Evolutionary conservation across 169 alveolate genomes (phyloP), one percentile per base, ranked within the genome.

Genomic region (Plasmodium inui): DNA sequence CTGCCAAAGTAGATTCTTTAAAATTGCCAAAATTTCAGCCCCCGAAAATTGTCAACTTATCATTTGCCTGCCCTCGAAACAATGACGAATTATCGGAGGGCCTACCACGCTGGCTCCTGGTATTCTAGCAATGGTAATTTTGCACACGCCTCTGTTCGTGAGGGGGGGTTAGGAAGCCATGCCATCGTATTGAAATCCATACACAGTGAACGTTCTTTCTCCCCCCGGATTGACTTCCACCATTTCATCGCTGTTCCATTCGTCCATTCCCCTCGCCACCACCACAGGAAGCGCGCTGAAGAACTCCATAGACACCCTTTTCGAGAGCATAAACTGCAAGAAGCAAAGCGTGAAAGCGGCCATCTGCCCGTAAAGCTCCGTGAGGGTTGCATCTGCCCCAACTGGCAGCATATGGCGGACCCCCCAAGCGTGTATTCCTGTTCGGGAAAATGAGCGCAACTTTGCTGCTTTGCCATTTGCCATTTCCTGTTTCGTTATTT

Each of bases 81-180:
- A n/a, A 85, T 85, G 93, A 14, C 53, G 10, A 85, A 50, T 41
- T 85, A 85, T 70, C 97, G 99, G 84, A 83, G 34, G 57, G 99
- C 98, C 10, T 92, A 97, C 72, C 99, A 98, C 92, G 98, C 99
- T 30, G 99, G 99, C 17, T 93, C 98, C 73, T 98, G 99, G 99
- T 98, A 98, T 93, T 72, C 97, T 10, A 96, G 88, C 82, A 93
- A 92, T 37, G 83, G 97, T 96, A 85, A 82, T 95, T 55, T 6
- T 83, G 14, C 72, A 28, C 72, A 10, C 34, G 14, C 17, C 19
- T 9, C 53, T 81, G 7, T 28, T 0, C 50, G 8, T 3, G 67
- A 53, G 3, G 37, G 14, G 67, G 55, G 17, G 55, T 44, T n/a
- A 17, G 4, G 55, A 44, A 44, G 55, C n/a, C 55, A 44, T 44